A percentile compares a stretch with the other conserved stretches of the same genome.
Conservation (phyloP, 2,329 filamentous ascomycete species). For the Hypoxylon sp. region DNA sequence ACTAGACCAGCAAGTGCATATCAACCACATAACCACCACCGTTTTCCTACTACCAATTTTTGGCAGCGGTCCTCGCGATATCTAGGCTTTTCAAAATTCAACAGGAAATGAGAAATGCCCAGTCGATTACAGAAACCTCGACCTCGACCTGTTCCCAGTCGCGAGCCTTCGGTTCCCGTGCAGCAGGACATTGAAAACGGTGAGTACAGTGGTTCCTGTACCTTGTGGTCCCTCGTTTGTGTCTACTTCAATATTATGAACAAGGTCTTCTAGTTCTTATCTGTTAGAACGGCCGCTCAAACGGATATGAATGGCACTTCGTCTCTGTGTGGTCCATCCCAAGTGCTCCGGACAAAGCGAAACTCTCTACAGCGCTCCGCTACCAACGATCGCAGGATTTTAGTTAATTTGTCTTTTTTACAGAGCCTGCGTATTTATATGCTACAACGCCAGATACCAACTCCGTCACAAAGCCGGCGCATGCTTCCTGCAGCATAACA, state of each 20-base stretch:
- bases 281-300: slow-evolving; percentile 16
- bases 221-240: slow-evolving; percentile 25
- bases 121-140: slow-evolving; percentile 53
- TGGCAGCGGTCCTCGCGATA: slow-evolving; percentile 11
- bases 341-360: slow-evolving; percentile 42
- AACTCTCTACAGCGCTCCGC: slow-evolving; percentile 25
- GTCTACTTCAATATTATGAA: slow-evolving; percentile 25
- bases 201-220: slow-evolving; percentile 44
- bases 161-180: slow-evolving; percentile 31
- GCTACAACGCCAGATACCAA: slow-evolving; percentile 45
- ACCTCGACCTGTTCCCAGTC: slow-evolving; percentile 33
- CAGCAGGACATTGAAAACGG: slow-evolving; percentile 48
- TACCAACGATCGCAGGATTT: slow-evolving; percentile 22
- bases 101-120: slow-evolving; percentile 51
- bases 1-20: slow-evolving; percentile 10
- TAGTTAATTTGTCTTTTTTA: slow-evolving; percentile 43
- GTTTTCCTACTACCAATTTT: not conserved
- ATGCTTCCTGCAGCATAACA: slow-evolving; percentile 45
- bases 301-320: slow-evolving; percentile 18
- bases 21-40: not conserved
- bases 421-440: slow-evolving; percentile 44
- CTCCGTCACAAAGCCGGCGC: slow-evolving; percentile 43
- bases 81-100: not conserved
- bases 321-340: slow-evolving; percentile 23
- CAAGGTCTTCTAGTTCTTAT: slow-evolving; percentile 29